phyloP scores from a whole-genome alignment of 208 protist species.

The Trichomonas vaginalis region DNA sequence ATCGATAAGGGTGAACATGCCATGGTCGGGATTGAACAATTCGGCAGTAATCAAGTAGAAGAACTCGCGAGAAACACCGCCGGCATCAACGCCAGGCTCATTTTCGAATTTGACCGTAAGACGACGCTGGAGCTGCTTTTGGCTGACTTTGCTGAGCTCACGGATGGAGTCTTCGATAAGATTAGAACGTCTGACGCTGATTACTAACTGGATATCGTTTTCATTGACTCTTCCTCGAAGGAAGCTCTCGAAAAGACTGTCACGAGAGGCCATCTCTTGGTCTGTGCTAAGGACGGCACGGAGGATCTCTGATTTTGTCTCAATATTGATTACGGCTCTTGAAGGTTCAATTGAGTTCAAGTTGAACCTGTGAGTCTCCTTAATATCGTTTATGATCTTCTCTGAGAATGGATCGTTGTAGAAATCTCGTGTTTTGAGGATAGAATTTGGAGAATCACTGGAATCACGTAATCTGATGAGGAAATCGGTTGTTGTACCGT shows the following conservation, averaged over 20 bases:
- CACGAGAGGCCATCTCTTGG: background rate
- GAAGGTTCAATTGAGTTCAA: background rate
- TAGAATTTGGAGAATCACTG: too few species aligned
- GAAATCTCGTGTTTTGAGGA: too few species aligned
- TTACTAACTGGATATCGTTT: background rate
- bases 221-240: too few species aligned
- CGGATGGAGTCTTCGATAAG: background rate
- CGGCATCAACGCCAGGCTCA: constrained; percentile 75
- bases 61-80: constrained; percentile 77
- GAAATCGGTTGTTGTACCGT: too few species aligned
- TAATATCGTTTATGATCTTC: background rate
- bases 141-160: background rate
- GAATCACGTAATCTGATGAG: too few species aligned
- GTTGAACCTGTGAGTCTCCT: background rate
- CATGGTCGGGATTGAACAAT: constrained; percentile 63
- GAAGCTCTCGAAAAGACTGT: too few species aligned
- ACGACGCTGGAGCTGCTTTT: constrained; percentile 52
- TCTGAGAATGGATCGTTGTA: too few species aligned
- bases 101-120: constrained; percentile 61
- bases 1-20: constrained; percentile 60
- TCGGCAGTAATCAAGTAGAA: constrained; percentile 69
- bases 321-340: background rate
- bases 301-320: background rate
- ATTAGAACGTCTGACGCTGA: background rate
- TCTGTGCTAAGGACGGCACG: background rate